phyloP scores from a whole-genome alignment of 2,329 filamentous ascomycete species.

The Claviceps sp. region DNA sequence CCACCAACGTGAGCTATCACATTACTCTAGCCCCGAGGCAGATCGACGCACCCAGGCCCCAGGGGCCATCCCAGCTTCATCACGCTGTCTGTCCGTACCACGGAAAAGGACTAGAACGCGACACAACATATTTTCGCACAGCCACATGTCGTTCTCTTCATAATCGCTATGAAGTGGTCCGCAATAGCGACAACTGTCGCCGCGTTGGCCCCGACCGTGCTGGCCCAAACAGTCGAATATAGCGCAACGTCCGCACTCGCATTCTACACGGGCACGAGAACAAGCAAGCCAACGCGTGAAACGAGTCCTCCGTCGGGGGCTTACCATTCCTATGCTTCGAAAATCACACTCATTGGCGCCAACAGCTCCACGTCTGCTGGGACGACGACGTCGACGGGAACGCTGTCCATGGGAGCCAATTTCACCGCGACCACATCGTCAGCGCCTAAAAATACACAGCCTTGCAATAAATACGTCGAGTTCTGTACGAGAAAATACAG shows the following conservation, averaged over 20 bases:
- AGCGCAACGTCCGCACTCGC: constrained; percentile 21
- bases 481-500: constrained; percentile 65
- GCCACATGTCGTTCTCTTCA: constrained; percentile 8
- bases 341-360: constrained; percentile 26
- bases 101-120: not conserved
- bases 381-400: constrained; percentile 18
- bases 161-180: constrained; percentile 13
- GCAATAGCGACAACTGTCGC: constrained; percentile 3
- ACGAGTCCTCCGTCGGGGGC: constrained; percentile 27
- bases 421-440: constrained; percentile 23
- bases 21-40: not conserved
- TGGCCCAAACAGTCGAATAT: constrained; percentile 16
- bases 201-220: constrained; percentile 12
- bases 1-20: not conserved
- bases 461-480: constrained; percentile 69
- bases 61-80: not conserved
- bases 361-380: constrained; percentile 20
- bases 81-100: not conserved
- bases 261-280: constrained; percentile 25
- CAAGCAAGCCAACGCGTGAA: constrained; percentile 23
- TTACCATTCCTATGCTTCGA: constrained; percentile 31
- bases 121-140: not conserved
- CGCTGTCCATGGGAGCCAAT: constrained; percentile 27
- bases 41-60: no score
- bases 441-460: constrained; percentile 54